phyloP scores from a whole-genome alignment of 2,329 filamentous ascomycete species.

The Alternaria ethzedia region DNA sequence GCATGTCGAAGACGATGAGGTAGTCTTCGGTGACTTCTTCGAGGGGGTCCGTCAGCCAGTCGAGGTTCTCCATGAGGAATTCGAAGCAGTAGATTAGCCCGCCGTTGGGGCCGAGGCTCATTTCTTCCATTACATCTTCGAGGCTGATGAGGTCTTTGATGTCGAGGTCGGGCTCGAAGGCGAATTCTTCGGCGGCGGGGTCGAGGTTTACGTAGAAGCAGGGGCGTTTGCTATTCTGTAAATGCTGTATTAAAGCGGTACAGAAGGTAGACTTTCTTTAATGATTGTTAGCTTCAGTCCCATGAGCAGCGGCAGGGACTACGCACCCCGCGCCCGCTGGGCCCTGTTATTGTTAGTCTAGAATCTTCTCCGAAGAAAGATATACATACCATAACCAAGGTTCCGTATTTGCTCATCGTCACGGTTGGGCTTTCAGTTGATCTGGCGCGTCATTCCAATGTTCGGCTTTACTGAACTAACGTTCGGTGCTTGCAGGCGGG shows the following conservation, averaged over 20 bases:
- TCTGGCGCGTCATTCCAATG: constrained; percentile 4
- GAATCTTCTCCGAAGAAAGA: not conserved
- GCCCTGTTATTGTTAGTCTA: constrained; percentile 56
- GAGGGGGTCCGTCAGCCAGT: constrained; percentile 85
- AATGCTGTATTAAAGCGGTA: constrained; percentile 61
- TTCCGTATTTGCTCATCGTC: constrained; percentile 90
- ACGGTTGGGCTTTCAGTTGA: constrained; percentile 10
- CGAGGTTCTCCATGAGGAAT: constrained; percentile 91
- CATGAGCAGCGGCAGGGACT: no score
- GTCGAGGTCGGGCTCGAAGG: constrained; percentile 89
- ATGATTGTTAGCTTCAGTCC: no score
- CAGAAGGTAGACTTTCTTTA: no score
- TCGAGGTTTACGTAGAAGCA: constrained; percentile 99
- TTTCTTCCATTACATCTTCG: constrained; percentile 95
- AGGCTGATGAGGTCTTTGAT: constrained; percentile 94
- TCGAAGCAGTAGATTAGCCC: constrained; percentile 97
- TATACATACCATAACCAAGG: constrained; percentile 77
- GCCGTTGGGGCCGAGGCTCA: constrained; percentile 87
- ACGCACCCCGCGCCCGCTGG: constrained; percentile 42
- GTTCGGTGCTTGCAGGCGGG: constrained; percentile 5
- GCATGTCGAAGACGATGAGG: constrained; percentile 98
- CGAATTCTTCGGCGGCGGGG: constrained; percentile 90
- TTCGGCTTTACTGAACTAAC: not conserved
- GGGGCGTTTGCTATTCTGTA: constrained; percentile 87
- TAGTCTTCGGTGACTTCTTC: constrained; percentile 92